Percentiles rank a stretch among this genome's conserved stretches.
phyloP scores from a whole-genome alignment of 2,329 filamentous ascomycete genomes.

The Paraphoma sp. region DNA sequence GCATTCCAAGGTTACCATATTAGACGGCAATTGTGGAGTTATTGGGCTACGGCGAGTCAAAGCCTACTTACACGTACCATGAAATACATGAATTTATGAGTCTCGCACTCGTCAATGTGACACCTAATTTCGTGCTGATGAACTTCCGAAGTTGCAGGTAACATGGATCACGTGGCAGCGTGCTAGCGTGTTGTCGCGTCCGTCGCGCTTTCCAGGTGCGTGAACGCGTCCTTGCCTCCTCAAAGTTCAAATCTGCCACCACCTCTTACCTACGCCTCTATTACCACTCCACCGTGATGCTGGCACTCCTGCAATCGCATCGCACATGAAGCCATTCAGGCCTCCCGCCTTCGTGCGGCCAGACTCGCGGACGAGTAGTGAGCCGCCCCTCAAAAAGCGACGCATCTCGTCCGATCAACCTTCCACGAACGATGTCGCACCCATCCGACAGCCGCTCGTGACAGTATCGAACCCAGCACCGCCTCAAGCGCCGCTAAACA shows the following conservation, averaged over 20 bases:
- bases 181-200: neutral
- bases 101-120: too few species aligned
- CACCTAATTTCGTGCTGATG: too few species aligned
- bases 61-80: neutral
- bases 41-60: neutral
- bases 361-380: slow-evolving; percentile 17
- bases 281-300: slow-evolving; percentile 1
- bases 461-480: slow-evolving; percentile 29
- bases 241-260: neutral
- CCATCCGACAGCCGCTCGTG: slow-evolving; percentile 41
- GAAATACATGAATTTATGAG: neutral
- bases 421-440: slow-evolving; percentile 16
- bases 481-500: slow-evolving; percentile 20
- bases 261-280: neutral
- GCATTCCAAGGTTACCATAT: too few species aligned
- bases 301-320: neutral
- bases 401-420: slow-evolving; percentile 45
- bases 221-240: slow-evolving; percentile 5
- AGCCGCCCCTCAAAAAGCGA: slow-evolving; percentile 52
- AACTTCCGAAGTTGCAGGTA: too few species aligned
- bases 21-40: neutral
- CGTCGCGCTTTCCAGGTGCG: slow-evolving; percentile 5
- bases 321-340: slow-evolving; percentile 44
- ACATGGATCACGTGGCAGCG: too few species aligned
- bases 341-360: slow-evolving; percentile 41